A percentile compares a stretch with the other conserved stretches of the same genome.
Conservation (phyloP, 2,329 filamentous ascomycete species). For the Hymenoscyphus linearis region DNA sequence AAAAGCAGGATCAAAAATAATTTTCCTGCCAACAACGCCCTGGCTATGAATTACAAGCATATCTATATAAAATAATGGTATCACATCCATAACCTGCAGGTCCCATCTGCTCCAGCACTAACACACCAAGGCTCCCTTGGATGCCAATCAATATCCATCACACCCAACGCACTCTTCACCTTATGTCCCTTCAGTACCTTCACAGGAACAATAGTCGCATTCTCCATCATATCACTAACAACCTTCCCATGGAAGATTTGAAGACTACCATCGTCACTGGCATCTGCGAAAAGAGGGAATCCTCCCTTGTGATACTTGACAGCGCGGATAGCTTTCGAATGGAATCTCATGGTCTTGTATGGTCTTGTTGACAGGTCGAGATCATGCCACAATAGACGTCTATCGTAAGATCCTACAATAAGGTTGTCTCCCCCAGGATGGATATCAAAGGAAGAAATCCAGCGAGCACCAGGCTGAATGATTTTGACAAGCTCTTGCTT, state of each 20-base stretch:
- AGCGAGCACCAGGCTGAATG: constrained; percentile 84
- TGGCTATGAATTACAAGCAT: constrained; percentile 19
- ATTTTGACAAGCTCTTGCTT: constrained; percentile 90
- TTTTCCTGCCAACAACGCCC: constrained; percentile 11
- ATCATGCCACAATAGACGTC: constrained; percentile 93
- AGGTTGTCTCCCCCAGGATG: constrained; percentile 92
- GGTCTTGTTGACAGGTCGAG: constrained; percentile 84
- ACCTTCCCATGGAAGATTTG: constrained; percentile 98
- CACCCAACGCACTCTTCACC: constrained; percentile 78
- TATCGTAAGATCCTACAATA: constrained; percentile 91
- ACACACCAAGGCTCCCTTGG: constrained; percentile 89
- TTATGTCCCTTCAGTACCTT: constrained; percentile 91
- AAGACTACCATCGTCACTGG: constrained; percentile 87
- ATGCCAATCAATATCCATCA: constrained; percentile 95
- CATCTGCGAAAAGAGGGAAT: constrained; percentile 85
- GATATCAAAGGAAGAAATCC: constrained; percentile 92
- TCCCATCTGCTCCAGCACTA: constrained; percentile 90
- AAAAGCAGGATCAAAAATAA: background rate
- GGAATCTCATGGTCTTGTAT: constrained; percentile 96
- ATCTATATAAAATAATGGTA: constrained; percentile 18
- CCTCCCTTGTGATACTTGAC: constrained; percentile 80
- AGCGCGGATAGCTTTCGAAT: constrained; percentile 82
- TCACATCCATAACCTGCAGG: constrained; percentile 80
- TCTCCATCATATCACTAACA: constrained; percentile 90
- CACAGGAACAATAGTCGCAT: constrained; percentile 90